Base-by-base conservation (phyloP, 257 asterid genomes). In the Nicotiana knightiana region DNA sequence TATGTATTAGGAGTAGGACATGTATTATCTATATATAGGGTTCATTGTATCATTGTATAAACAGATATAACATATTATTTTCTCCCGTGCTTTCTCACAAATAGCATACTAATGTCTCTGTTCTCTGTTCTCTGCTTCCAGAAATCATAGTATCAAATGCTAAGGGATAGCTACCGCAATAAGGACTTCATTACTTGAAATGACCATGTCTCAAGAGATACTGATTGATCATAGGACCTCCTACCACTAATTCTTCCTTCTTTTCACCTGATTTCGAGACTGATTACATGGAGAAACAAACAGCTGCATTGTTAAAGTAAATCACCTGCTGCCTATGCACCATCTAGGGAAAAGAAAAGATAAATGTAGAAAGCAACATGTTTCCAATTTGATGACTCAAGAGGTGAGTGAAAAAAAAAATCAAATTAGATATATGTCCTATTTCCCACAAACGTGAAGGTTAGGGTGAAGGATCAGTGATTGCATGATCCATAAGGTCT, bases 171-270 rank as follows among this genome's bases (percentile, higher is more conserved):
- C 59, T 12, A 48, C 62, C 16, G 62, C 9, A 73, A 24, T 70
- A 71, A 71, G 39, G 37, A 73, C 79, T 73, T 48, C 43, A 73
- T 48, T 48, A 73, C 79, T 73, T 73, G 62, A 73, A 48, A 73
- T 26, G 39, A 66, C 79, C 43, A 48, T 48, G 43, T 73, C 26
- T 37, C 43, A 67, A 48, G 79, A 48, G 79, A 73, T 24, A 73
- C 62, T 10, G n/a, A 73, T 48, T 73, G 43, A 48, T 11, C 61
- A 48, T 13, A 73, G 58, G 58, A 53, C n/a, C 78, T 70, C 58
- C 35, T 70, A 46, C 78, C 78, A 48, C 16, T 21, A 24, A 48
- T 73, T 73, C 39, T 48, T 48, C 79, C 28, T 26, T 48, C 61
- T 73, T 24, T 53, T 73, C 21, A 48, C 79, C 79, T 48, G 79